Percentiles rank a stretch among this genome's conserved stretches.
These are phyloP conservation scores for Chrysanthemum makinoi DNA, from an alignment of 129 eudicot genomes.

Conservation along the genomic window DNA sequence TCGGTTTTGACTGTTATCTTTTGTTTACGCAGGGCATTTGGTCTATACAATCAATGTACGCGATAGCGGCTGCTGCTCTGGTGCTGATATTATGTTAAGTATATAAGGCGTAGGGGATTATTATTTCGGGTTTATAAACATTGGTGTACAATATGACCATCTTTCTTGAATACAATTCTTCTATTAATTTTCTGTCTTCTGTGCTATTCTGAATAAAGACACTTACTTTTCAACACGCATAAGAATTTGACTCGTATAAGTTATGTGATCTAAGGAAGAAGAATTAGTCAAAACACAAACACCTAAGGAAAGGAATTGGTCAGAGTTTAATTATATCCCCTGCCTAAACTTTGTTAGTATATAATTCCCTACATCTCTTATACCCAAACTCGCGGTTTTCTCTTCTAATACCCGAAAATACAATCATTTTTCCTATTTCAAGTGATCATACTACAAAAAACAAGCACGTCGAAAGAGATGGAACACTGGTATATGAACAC, in stretches of 20 bases:
- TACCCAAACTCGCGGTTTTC: background rate
- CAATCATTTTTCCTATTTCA: slow-evolving; percentile 4
- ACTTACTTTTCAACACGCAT: slow-evolving; percentile 12
- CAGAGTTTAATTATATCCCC: slow-evolving; percentile 13
- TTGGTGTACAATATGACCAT: slow-evolving; percentile 24
- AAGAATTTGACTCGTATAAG: slow-evolving; percentile 1
- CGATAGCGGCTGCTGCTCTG: slow-evolving; percentile 24
- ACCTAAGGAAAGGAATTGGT: slow-evolving; percentile 20
- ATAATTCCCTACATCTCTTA: background rate
- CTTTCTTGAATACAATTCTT: slow-evolving; percentile 31
- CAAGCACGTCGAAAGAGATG: slow-evolving; percentile 9
- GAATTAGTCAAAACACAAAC: slow-evolving; percentile 20
- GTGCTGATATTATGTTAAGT: slow-evolving; percentile 31
- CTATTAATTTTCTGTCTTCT: slow-evolving; percentile 28
- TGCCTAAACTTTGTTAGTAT: slow-evolving; percentile 5
- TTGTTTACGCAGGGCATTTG: slow-evolving; percentile 31
- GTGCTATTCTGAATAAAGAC: slow-evolving; percentile 14
- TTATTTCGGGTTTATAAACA: slow-evolving; percentile 30
- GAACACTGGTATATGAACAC: background rate
- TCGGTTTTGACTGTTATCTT: background rate
- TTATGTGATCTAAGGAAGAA: background rate
- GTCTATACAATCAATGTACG: slow-evolving; percentile 29
- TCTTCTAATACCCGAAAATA: background rate
- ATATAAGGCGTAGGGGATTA: background rate
- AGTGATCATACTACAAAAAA: slow-evolving; percentile 15